phyloP scores from a whole-genome alignment of 2,329 filamentous ascomycete species.

The Neoarthrinium moseri region DNA sequence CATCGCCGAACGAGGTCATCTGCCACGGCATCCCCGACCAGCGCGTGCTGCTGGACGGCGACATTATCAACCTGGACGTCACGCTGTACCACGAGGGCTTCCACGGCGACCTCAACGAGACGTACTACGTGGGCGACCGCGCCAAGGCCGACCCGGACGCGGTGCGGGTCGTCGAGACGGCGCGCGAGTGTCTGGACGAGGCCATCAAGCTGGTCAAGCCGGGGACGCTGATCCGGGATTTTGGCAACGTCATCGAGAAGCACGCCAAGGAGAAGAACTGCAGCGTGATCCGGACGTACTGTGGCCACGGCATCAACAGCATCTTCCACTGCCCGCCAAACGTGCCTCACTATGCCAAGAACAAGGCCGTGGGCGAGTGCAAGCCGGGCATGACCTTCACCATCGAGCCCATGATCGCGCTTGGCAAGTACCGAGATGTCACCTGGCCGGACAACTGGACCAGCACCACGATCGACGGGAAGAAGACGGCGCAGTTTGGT shows the following conservation, averaged over 20 bases:
- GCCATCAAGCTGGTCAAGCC: conserved; percentile 92
- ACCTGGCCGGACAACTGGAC: conserved; percentile 99
- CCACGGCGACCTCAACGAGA: conserved; percentile 96
- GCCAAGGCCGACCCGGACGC: conserved; percentile 80
- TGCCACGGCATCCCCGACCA: conserved; percentile 98
- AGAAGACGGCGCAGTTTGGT: conserved; percentile 90
- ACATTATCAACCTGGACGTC: conserved; percentile 96
- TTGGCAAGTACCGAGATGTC: conserved; percentile 87
- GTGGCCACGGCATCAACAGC: conserved; percentile 91
- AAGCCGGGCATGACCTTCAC: conserved; percentile 99
- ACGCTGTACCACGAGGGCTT: conserved; percentile 92
- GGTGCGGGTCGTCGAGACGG: conserved; percentile 86
- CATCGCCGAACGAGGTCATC: conserved; percentile 94
- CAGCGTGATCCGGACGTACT: conserved; percentile 93
- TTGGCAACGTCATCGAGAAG: conserved; percentile 94
- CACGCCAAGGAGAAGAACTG: conserved; percentile 82
- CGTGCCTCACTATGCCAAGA: conserved; percentile 96
- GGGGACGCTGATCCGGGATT: conserved; percentile 87
- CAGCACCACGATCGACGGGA: conserved; percentile 87
- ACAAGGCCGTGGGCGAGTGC: conserved; percentile 91
- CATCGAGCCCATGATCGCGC: conserved; percentile 96
- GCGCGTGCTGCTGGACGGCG: conserved; percentile 81
- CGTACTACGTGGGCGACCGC: conserved; percentile 93
- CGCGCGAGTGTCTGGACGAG: conserved; percentile 85
- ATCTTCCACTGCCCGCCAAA: conserved; percentile 94